Conservation (phyloP, 2,329 filamentous ascomycete genomes). For the Alternaria arbusti region DNA sequence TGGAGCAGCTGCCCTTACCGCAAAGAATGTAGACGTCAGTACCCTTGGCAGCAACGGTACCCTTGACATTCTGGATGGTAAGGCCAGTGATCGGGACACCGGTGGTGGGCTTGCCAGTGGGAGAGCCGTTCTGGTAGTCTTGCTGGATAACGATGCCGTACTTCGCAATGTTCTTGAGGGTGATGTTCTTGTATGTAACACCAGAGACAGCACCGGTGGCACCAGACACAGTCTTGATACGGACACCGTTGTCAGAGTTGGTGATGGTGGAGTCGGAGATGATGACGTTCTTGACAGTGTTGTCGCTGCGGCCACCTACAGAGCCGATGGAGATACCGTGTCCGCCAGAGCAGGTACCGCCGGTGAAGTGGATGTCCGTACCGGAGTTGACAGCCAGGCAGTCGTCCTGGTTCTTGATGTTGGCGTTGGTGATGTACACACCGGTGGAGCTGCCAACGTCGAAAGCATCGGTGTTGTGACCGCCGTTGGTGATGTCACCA, state of each 20-base stretch:
- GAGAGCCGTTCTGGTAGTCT: conserved; percentile 58
- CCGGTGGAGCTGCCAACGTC: conserved; percentile 59
- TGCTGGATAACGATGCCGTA: conserved; percentile 62
- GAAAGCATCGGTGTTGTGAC: conserved; percentile 64
- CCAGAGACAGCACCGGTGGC: conserved; percentile 60
- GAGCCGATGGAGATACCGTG: conserved; percentile 66
- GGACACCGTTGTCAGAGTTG: conserved; percentile 63
- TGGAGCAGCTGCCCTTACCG: conserved; percentile 58
- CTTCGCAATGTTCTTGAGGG: conserved; percentile 52
- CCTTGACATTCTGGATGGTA: conserved; percentile 51
- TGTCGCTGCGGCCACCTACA: conserved; percentile 63
- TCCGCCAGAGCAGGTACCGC: conserved; percentile 58
- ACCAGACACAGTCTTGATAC: conserved; percentile 63
- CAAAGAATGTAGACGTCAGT: conserved; percentile 62
- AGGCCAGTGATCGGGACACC: conserved; percentile 57
- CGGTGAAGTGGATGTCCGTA: conserved; percentile 47
- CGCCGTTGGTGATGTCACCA: conserved; percentile 52
- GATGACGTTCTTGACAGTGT: conserved; percentile 61
- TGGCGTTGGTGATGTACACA: conserved; percentile 59
- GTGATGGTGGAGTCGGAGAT: conserved; percentile 58
- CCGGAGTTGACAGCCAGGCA: conserved; percentile 66
- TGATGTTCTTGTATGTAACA: conserved; percentile 57
- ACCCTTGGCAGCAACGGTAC: conserved; percentile 41
- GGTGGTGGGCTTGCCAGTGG: conserved; percentile 54
- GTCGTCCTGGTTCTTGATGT: conserved; percentile 65